Evolutionary conservation across 202 grass and related monocot species (phyloP).

Genomic region (Cymbopogon flexuosus): DNA sequence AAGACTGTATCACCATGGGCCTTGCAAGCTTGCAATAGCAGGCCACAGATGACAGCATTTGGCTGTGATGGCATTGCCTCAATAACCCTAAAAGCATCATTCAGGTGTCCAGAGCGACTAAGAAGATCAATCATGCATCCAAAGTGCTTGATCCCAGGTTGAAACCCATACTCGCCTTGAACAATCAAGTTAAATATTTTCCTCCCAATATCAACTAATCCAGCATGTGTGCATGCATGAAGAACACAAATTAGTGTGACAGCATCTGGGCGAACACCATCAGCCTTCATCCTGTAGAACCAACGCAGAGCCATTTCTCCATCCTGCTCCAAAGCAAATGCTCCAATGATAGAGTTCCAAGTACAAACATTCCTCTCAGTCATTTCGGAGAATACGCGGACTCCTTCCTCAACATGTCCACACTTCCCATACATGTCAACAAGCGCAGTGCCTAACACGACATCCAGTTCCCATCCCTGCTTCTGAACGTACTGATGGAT

Average conservation of each 20-base stretch:
- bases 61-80: slow-evolving; percentile 49
- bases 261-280: slow-evolving; percentile 42
- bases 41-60: slow-evolving; percentile 51
- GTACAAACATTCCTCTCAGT: slow-evolving; percentile 49
- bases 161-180: slow-evolving; percentile 49
- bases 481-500: slow-evolving; percentile 50
- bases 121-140: slow-evolving; percentile 60
- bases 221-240: slow-evolving; percentile 42
- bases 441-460: slow-evolving; percentile 51
- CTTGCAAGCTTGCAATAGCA: slow-evolving; percentile 45
- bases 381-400: slow-evolving; percentile 46
- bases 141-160: slow-evolving; percentile 54
- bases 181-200: slow-evolving; percentile 44
- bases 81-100: slow-evolving; percentile 36
- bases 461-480: slow-evolving; percentile 51
- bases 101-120: slow-evolving; percentile 42
- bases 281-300: slow-evolving; percentile 44
- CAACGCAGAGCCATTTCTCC: slow-evolving; percentile 39
- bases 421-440: slow-evolving; percentile 76
- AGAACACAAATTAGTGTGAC: slow-evolving; percentile 53
- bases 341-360: slow-evolving; percentile 54
- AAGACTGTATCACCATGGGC: slow-evolving; percentile 28
- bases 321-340: slow-evolving; percentile 33
- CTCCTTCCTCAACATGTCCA: slow-evolving; percentile 28
- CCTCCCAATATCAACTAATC: slow-evolving; percentile 46